Evolutionary conservation across 2,329 filamentous ascomycete genomes (phyloP).

Genomic region (Colletotrichum gloeosporioides): DNA sequence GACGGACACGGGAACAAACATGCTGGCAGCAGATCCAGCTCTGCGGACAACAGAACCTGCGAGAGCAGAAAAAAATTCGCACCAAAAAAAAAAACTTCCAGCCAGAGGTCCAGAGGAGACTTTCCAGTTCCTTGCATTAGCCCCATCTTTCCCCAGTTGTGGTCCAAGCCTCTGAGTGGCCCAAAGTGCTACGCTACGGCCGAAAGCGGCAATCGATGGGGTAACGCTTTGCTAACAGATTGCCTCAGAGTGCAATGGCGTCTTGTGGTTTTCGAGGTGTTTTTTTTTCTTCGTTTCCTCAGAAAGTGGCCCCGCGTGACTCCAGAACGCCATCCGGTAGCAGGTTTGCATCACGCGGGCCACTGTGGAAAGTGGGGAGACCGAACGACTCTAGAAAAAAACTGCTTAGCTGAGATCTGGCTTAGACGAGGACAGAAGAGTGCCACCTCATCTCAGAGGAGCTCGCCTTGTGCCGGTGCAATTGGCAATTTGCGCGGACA

Average conservation of each 20-base stretch:
- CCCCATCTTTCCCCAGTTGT: conserved; percentile 10
- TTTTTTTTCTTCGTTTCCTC: not conserved
- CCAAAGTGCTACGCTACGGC: not conserved
- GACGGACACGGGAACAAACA: not conserved
- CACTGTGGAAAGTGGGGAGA: not conserved
- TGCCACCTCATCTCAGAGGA: not conserved
- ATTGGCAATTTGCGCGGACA: not conserved
- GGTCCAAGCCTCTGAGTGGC: not conserved
- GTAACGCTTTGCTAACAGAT: conserved; percentile 20
- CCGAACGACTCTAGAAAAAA: not conserved
- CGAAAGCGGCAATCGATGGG: conserved; percentile 19
- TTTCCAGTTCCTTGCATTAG: conserved; percentile 21
- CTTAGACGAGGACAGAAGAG: not conserved
- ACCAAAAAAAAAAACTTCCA: not conserved
- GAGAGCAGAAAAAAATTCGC: not conserved
- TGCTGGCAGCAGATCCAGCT: conserved; percentile 4
- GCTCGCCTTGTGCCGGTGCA: not conserved
- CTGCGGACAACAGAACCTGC: not conserved
- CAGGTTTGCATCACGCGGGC: conserved; percentile 15
- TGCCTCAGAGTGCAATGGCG: conserved; percentile 7
- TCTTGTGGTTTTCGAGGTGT: conserved; percentile 11
- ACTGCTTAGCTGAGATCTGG: not conserved
- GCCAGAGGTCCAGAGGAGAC: not conserved
- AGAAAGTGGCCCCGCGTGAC: conserved; percentile 5
- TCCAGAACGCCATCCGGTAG: not conserved